These are phyloP conservation scores for Astrephomene gubernaculifera DNA, from an alignment of 139 green algal species.

Conservation along the genomic window DNA sequence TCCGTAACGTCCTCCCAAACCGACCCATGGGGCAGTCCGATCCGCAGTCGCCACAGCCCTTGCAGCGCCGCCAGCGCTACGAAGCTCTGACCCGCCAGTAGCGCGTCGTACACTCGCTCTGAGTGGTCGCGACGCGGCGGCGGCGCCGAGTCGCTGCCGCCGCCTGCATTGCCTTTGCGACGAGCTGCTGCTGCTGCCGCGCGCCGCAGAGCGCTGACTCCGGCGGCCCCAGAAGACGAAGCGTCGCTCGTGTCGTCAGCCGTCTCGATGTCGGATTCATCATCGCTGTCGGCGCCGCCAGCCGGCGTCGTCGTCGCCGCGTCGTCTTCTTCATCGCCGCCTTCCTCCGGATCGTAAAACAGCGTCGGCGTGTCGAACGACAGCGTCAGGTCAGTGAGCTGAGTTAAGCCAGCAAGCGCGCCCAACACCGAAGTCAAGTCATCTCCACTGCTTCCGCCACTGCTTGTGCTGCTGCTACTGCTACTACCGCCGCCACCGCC, in stretches of 20 bases:
- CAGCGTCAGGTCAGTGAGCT: slow-evolving; percentile 27
- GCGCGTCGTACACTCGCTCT: background rate
- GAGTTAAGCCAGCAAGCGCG: background rate
- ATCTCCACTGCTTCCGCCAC: background rate
- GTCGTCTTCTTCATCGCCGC: background rate
- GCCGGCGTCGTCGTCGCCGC: background rate
- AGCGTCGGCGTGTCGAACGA: slow-evolving; percentile 40
- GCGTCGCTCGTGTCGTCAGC: no score
- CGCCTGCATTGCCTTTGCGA: no score
- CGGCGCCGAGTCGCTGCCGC: background rate
- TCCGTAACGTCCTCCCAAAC: slow-evolving; percentile 26
- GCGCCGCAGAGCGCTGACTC: no score
- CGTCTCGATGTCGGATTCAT: no score
- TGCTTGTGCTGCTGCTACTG: no score
- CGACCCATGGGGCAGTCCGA: slow-evolving; percentile 23
- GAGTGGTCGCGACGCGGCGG: background rate
- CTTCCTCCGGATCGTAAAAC: background rate
- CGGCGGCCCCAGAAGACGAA: no score
- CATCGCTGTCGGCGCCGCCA: background rate
- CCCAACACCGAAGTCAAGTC: background rate
- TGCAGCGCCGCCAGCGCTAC: slow-evolving; percentile 30
- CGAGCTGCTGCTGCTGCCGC: no score
- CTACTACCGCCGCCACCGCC: background rate
- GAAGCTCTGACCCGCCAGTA: slow-evolving; percentile 1
- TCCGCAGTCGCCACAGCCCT: slow-evolving; percentile 38